phyloP scores from a whole-genome alignment of 148 eudicot genomes.

The Rhododendron ferrugineum region DNA sequence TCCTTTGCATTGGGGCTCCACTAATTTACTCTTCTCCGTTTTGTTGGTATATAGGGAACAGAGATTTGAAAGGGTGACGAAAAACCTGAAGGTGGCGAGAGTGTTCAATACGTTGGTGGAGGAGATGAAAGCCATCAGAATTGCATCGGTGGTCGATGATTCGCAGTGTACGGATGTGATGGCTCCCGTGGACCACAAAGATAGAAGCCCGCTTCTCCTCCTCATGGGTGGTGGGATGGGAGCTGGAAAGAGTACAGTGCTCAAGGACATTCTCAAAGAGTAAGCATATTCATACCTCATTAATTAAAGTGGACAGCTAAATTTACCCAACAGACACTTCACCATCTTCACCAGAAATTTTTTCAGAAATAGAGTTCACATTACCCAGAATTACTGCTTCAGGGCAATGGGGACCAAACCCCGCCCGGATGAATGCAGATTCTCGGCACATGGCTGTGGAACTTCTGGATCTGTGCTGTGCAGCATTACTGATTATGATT shows the following conservation, averaged over 20 bases:
- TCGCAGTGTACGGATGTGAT: constrained; percentile 91
- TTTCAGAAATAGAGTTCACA: background rate
- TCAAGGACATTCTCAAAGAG: constrained; percentile 96
- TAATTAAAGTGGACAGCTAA: background rate
- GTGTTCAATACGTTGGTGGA: constrained; percentile 87
- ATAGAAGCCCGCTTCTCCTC: constrained; percentile 91
- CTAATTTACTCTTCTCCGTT: background rate
- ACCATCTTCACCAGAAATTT: background rate
- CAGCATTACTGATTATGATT: background rate
- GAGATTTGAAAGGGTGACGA: constrained; percentile 83
- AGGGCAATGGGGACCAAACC: background rate
- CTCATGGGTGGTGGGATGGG: constrained; percentile 99
- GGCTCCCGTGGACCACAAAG: constrained; percentile 93
- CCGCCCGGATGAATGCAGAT: background rate
- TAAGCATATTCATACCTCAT: constrained; percentile 28
- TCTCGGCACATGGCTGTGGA: background rate
- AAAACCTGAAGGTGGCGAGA: constrained; percentile 89
- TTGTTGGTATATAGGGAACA: constrained; percentile 58
- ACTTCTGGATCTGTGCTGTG: background rate
- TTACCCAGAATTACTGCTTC: background rate
- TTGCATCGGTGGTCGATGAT: constrained; percentile 55
- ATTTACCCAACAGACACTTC: background rate
- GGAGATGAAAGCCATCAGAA: constrained; percentile 94
- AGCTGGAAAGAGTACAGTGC: constrained; percentile 99
- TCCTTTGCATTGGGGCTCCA: background rate